A percentile compares a stretch with the other conserved stretches of the same genome.
phyloP scores from a whole-genome alignment of 768 basidiomycete genomes.

The Rhodotorula kratochvilovae region DNA sequence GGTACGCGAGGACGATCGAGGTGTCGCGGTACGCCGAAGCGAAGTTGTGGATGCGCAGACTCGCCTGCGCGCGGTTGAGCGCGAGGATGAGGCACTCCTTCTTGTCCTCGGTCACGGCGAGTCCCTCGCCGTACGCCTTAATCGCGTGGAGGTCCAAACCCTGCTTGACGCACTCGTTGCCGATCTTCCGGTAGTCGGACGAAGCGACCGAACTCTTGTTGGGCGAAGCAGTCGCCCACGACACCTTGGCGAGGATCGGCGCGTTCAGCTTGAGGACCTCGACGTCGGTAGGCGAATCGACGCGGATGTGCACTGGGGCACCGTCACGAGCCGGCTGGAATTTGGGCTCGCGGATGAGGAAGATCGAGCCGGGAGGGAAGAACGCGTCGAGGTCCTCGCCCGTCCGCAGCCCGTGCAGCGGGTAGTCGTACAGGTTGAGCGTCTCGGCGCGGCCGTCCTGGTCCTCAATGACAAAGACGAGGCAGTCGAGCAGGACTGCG shows the following conservation, averaged over 20 bases:
- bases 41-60: neutral
- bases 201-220: too few relatives aligned
- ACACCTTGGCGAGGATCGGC: slow-evolving; percentile 20
- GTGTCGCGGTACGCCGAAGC: slow-evolving; percentile 15
- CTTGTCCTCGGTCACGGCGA: neutral
- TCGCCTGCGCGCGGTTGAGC: slow-evolving; percentile 18
- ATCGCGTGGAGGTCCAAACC: slow-evolving; percentile 36
- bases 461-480: too few relatives aligned
- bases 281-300: slow-evolving; percentile 46
- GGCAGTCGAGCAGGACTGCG: too few relatives aligned
- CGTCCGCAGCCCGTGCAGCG: neutral
- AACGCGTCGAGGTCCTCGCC: slow-evolving; percentile 42
- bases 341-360: slow-evolving; percentile 48
- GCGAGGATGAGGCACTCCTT: neutral
- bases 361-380: slow-evolving; percentile 44
- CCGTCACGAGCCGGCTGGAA: slow-evolving; percentile 37
- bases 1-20: neutral
- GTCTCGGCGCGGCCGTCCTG: too few relatives aligned
- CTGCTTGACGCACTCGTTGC: slow-evolving; percentile 40
- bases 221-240: neutral
- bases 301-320: slow-evolving; percentile 38
- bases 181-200: slow-evolving; percentile 40
- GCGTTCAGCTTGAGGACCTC: neutral
- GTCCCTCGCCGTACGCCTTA: slow-evolving; percentile 36
- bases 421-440: slow-evolving; percentile 8